Base-by-base conservation (phyloP, 1,284 basidiomycete genomes). In the Cerrena zonata region DNA sequence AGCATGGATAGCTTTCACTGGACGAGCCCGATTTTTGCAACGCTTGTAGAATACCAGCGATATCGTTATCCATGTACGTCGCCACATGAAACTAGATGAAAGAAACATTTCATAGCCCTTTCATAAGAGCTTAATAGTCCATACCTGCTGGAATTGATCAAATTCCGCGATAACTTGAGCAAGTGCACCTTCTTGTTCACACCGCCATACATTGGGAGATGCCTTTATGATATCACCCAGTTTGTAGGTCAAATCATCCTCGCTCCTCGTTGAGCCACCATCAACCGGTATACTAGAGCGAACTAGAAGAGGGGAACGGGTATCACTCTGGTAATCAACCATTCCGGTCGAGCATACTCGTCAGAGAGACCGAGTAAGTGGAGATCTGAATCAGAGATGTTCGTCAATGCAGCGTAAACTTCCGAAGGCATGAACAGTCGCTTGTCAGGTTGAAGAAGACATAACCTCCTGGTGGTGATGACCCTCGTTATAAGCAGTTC, bases 31-130 rank as follows among this genome's bases (percentile, higher is more conserved):
- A 96, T 69, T 99, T 99, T 66, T 99, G 96, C 62, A 97, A 72
- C 1, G 95, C 94, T 66, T 98, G 94, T 0, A 96, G 96, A 39
- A 98, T 93, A 51, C 96, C 96, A 26, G 96, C 94, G 57, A 99
- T 95, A 67, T 99, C 94, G 67, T 99, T 99, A 68, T 99, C 96
- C 95, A 99, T 99, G 67, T 99, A 99, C 0, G 96, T 99, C 5
- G 95, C 96, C 54, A 96, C 93, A 66, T 99, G 96, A 69, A 95
- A 99, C 86, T 94, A 55, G 2, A n/a, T n/a, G n/a, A n/a, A n/a
- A n/a, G n/a, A n/a, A 27, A 52, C 39, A 55, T 43, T 39, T 51
- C 50, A 36, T 53, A 45, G 3, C 34, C 47, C 25, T 13, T 13
- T 45, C 5, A 36, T 15, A n/a, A n/a, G n/a, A n/a, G n/a, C n/a